phyloP scores from a whole-genome alignment of 140 eudicot species.

The Senecio squalidus region DNA sequence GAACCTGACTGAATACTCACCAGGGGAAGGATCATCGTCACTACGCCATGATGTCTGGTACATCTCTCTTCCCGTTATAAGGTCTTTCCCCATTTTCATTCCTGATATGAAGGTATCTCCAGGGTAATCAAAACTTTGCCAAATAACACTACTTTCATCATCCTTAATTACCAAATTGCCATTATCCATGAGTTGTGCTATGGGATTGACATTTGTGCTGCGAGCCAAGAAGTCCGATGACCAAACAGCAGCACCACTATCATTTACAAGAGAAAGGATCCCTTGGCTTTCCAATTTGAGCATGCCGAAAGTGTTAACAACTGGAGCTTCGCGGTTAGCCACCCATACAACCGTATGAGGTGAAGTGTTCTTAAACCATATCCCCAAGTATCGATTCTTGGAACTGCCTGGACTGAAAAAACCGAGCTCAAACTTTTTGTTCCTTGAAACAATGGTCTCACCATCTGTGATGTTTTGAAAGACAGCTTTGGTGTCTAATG shows the following conservation, averaged over 20 bases:
- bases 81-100: not conserved
- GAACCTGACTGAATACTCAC: not conserved
- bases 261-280: slow-evolving; percentile 2
- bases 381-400: slow-evolving; percentile 19
- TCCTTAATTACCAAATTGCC: not conserved
- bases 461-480: slow-evolving; percentile 12
- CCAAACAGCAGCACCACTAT: slow-evolving; percentile 8
- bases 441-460: slow-evolving; percentile 16
- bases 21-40: slow-evolving; percentile 9
- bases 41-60: not conserved
- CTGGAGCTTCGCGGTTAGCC: slow-evolving; percentile 29
- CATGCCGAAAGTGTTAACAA: not conserved
- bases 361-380: slow-evolving; percentile 19
- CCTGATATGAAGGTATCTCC: not conserved
- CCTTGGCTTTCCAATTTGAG: slow-evolving; percentile 1
- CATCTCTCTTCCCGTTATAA: not conserved
- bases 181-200: slow-evolving; percentile 2
- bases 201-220: not conserved
- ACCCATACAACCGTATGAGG: slow-evolving; percentile 28
- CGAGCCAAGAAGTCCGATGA: slow-evolving; percentile 11
- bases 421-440: slow-evolving; percentile 17
- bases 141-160: not conserved
- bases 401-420: slow-evolving; percentile 27
- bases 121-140: slow-evolving; percentile 3
- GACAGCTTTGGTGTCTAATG: slow-evolving; percentile 3